Evolutionary conservation across 202 grass and related monocot species (phyloP), one percentile per base, ranked within the genome.

Genomic region (Digitaria exilis): DNA sequence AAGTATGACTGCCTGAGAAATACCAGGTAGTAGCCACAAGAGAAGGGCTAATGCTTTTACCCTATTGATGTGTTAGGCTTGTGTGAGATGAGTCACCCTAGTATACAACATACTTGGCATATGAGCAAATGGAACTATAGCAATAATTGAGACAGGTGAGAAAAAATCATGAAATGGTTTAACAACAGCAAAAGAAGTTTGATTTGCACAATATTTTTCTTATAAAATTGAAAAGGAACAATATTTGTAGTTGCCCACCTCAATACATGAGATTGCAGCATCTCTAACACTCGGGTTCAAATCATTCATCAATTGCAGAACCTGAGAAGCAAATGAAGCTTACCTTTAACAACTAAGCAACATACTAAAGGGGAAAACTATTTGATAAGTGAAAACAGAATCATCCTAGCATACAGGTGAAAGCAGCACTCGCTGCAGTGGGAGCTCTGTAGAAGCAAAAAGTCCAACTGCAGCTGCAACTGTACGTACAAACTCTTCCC

Each of bases 281-380:
- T 90, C 87, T 88, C 94, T 90, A 44, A 97, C 94, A 90, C 85
- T 89, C 64, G 83, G 85, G 70, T 97, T 94, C 24, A 78, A 75
- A 81, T 97, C 94, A 80, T 84, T 94, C 84, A 97, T 77, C 78
- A 97, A 78, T 67, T 94, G 94, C 80, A 94, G 61, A 28, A 94
- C 81, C 91, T 97, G 83, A 56, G 56, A 72, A 92, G 16, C 45
- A 74, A 64, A 74, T 86, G 42, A 91, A 91, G 19, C 41, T 49
- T 50, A 85, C 22, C 41, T 39, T 71, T 56, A 77, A 15, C 34
- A 83, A 78, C 56, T 62, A 76, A 64, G 71, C 4, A 50, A 57
- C 17, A 66, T 82, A 78, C 52, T 45, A 66, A 65, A 58, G 50
- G 32, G 19, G 9, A 25, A 42, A 55, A 60, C 43, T 50, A 58